These are phyloP conservation scores for Jacaranda mimosifolia DNA, from an alignment of 257 asterid genomes.

Conservation along the genomic window DNA sequence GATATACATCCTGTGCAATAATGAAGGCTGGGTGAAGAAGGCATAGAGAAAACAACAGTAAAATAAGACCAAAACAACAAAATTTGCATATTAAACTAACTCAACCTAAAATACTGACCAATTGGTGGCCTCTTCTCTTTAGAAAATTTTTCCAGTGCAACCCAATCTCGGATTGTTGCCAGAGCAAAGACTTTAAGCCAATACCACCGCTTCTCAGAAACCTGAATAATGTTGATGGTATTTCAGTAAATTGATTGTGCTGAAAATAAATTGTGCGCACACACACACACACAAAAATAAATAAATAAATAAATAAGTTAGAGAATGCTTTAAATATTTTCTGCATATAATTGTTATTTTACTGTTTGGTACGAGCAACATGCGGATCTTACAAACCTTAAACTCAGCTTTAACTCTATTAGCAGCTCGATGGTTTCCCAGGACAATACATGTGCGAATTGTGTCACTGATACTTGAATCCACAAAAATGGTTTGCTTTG, in stretches of 20 bases:
- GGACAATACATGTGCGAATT: conserved; percentile 90
- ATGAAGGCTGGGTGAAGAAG: not conserved
- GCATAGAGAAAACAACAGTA: conserved; percentile 25
- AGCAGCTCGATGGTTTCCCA: conserved; percentile 91
- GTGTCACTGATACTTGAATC: conserved; percentile 98
- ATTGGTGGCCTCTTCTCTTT: conserved; percentile 94
- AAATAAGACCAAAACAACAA: conserved; percentile 22
- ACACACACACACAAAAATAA: not conserved
- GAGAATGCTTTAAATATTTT: conserved; percentile 2
- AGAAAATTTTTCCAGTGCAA: conserved; percentile 84
- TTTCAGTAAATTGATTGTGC: conserved; percentile 15
- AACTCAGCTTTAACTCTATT: conserved; percentile 79
- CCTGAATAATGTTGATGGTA: conserved; percentile 59
- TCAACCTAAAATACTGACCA: conserved; percentile 54
- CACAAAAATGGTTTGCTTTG: conserved; percentile 92
- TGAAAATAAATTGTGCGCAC: not conserved
- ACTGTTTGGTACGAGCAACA: conserved; percentile 22
- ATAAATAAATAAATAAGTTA: no score
- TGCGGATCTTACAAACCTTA: conserved; percentile 62
- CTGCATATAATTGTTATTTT: not conserved
- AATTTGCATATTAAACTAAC: conserved; percentile 13
- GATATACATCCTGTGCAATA: conserved; percentile 8
- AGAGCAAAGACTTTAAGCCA: conserved; percentile 97
- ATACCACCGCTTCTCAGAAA: conserved; percentile 96
- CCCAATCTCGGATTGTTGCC: conserved; percentile 96